Evolutionary conservation across 2,329 filamentous ascomycete genomes (phyloP).

Genomic region (Zymoseptoria passerinii): DNA sequence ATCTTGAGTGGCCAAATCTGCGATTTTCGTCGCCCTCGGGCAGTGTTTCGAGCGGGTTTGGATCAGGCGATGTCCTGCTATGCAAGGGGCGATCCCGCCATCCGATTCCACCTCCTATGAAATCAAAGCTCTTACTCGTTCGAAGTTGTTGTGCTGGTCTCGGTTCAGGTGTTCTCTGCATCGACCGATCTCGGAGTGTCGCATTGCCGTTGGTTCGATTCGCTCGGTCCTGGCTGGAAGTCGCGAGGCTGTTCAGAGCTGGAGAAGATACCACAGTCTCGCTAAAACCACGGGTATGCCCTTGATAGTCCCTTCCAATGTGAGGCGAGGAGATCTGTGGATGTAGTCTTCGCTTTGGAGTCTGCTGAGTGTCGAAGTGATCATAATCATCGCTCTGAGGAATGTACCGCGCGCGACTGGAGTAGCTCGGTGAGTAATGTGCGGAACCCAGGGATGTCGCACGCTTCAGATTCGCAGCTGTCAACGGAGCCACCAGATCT

Average conservation of each 20-base stretch:
- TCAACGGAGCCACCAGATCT: constrained; percentile 30
- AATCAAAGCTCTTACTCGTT: constrained; percentile 21
- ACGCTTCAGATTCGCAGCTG: constrained; percentile 31
- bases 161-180: constrained; percentile 7
- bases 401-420: constrained; percentile 10
- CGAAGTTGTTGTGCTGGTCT: constrained; percentile 16
- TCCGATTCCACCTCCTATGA: constrained; percentile 17
- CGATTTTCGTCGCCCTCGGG: constrained; percentile 32
- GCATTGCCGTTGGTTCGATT: neutral
- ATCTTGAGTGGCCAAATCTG: constrained; percentile 11
- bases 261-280: constrained; percentile 46
- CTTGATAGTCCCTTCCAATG: constrained; percentile 25
- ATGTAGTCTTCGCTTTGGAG: constrained; percentile 17
- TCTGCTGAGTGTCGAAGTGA: constrained; percentile 1
- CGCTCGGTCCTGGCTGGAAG: neutral
- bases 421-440: constrained; percentile 11
- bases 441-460: constrained; percentile 28
- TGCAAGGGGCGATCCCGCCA: constrained; percentile 25
- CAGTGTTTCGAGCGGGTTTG: constrained; percentile 32
- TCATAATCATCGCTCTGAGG: constrained; percentile 15
- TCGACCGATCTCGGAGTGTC: constrained; percentile 16
- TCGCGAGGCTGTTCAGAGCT: constrained; percentile 21
- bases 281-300: constrained; percentile 55
- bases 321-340: constrained; percentile 25
- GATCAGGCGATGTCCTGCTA: constrained; percentile 32